Conservation (phyloP, 1,284 basidiomycete species). For the Coniferiporia weirii region DNA sequence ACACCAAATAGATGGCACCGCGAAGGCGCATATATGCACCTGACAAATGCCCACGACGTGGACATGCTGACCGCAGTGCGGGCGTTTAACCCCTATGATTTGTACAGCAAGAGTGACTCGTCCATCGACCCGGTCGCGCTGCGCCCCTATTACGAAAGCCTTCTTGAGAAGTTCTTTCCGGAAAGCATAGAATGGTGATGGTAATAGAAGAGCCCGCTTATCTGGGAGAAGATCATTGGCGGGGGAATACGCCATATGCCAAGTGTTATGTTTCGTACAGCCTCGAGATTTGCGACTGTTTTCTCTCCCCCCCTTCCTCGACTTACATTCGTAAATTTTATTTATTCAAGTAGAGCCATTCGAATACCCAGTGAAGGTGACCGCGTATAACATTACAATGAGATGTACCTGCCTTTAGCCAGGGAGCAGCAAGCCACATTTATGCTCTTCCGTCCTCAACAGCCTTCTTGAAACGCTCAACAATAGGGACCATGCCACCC, state of each 20-base stretch:
- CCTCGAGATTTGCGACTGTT: no score
- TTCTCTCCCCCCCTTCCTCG: no score
- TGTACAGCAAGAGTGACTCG: slow-evolving; percentile 41
- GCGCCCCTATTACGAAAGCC: slow-evolving; percentile 36
- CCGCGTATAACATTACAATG: no score
- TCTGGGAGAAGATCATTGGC: no score
- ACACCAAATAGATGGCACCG: slow-evolving; percentile 61
- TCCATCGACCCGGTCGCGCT: slow-evolving; percentile 32
- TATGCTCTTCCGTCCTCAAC: slow-evolving; percentile 24
- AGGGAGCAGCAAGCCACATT: no score
- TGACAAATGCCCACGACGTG: slow-evolving; percentile 54
- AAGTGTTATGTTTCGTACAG: no score
- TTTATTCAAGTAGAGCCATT: no score
- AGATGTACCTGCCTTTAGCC: no score
- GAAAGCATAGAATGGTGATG: slow-evolving; percentile 32
- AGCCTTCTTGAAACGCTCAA: slow-evolving; percentile 35
- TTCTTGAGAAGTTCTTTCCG: slow-evolving; percentile 41
- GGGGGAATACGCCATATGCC: no score
- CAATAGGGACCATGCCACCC: slow-evolving; percentile 42
- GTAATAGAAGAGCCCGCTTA: background rate
- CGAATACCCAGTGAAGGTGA: no score
- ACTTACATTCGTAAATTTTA: no score
- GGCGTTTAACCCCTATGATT: slow-evolving; percentile 36
- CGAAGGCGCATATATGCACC: slow-evolving; percentile 74
- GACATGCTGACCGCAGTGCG: slow-evolving; percentile 20